Evolutionary conservation across 805 yeast species (phyloP), one percentile per base, ranked within the genome.

Genomic region (Candida tallmaniae): DNA sequence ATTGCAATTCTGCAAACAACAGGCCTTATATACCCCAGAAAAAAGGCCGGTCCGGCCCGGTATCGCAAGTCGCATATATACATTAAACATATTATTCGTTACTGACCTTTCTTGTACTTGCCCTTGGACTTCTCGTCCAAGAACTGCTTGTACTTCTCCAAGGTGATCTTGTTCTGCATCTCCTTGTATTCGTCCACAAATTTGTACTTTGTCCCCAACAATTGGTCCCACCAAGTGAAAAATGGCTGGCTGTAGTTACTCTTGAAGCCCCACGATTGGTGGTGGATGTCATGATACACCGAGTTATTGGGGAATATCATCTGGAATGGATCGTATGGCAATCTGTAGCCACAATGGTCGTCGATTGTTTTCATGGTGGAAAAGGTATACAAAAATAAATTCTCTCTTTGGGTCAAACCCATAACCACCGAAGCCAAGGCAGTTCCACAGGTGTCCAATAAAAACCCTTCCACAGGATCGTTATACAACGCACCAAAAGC

Each of bases 331-430:
- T 93, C 98, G 57, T 68, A 83, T 11, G 97, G 97, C 36, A 93
- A 68, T 19, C 89, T 78, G 59, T 90, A 93, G n/a, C 98, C 98
- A 60, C 97, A 93, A 62, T 93, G 98, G 58, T 93, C 98, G 57
- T 93, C 97, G 32, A 93, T 96, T 1, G 98, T 93, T 60, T 93
- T 93, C 74, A 93, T 60, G 2, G 98, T 93, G 11, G 96, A 85
- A 56, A 93, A 86, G 2, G 90, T 78, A 61, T 70, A 93, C 36
- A 93, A 64, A 9, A 83, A 45, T 15, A 83, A 64, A 33, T 81
- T 66, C 61, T 93, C 97, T 38, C 96, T 77, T 31, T 87, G 83
- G 3, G 83, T 64, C 42, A 93, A 65, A 2, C 72, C 68, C 1
- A 83, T 73, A 6, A 76, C 42, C 24, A 84, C 44, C 39, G 79